Conservation (phyloP, 2,329 filamentous ascomycete species). For the Trichocomaceae sp. region DNA sequence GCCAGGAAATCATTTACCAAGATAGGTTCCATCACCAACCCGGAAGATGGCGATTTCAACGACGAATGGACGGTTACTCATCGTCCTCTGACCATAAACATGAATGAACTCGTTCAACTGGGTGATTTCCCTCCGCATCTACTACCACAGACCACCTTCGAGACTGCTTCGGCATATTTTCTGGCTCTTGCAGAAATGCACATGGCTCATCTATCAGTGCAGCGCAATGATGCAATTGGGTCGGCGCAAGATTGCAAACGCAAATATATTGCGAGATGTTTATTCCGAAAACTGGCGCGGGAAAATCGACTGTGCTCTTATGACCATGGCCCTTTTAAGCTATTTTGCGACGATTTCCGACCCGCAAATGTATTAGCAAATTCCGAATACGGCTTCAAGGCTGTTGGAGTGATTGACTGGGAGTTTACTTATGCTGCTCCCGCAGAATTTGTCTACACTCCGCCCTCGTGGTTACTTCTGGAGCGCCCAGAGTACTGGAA, state of each 20-base stretch:
- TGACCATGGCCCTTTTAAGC: conserved; percentile 20
- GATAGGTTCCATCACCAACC: conserved; percentile 36
- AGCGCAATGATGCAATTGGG: conserved; percentile 34
- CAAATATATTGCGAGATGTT: conserved; percentile 18
- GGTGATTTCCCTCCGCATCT: conserved; percentile 19
- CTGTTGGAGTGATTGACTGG: conserved; percentile 24
- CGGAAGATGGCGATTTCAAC: conserved; percentile 13
- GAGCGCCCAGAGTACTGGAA: conserved; percentile 25
- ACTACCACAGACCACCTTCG: conserved; percentile 19
- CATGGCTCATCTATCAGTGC: conserved; percentile 33
- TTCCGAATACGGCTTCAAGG: conserved; percentile 13
- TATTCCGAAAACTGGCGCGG: conserved; percentile 19
- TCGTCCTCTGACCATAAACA: conserved; percentile 38
- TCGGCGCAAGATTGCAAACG: conserved; percentile 19
- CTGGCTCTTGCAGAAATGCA: conserved; percentile 37
- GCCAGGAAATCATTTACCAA: conserved; percentile 26
- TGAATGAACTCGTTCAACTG: conserved; percentile 34
- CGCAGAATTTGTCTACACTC: conserved; percentile 14
- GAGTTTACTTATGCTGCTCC: conserved; percentile 24
- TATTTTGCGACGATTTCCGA: conserved; percentile 24
- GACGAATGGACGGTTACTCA: conserved; percentile 23
- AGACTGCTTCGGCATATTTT: conserved; percentile 34
- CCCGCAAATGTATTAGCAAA: conserved; percentile 24
- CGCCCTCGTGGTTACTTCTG: conserved; percentile 20
- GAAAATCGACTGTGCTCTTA: conserved; percentile 15